Conservation (phyloP, 768 basidiomycete species). For the Leccinum olivaceopallidum region DNA sequence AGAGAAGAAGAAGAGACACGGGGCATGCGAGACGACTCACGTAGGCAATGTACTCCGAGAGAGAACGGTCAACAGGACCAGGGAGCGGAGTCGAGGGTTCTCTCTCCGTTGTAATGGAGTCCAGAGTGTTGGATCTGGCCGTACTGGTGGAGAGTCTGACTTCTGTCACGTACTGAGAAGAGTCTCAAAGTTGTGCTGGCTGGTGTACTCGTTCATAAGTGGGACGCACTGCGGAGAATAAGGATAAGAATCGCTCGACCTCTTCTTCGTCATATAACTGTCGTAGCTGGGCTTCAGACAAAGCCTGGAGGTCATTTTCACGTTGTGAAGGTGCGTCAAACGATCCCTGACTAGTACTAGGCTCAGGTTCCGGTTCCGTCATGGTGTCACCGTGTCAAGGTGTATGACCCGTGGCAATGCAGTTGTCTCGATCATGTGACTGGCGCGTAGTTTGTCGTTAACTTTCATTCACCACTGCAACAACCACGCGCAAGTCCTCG, state of each 20-base stretch:
- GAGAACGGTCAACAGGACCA: constrained; percentile 18
- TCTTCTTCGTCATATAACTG: constrained; percentile 65
- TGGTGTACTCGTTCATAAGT: neutral
- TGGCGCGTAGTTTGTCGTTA: constrained; percentile 26
- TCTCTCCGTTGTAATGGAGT: neutral
- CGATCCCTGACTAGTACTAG: neutral
- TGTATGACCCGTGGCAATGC: constrained; percentile 1
- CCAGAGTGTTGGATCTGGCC: constrained; percentile 15
- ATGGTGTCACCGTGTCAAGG: constrained; percentile 4
- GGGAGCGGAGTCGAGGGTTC: constrained; percentile 3
- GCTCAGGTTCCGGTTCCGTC: constrained; percentile 11
- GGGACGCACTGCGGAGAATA: constrained; percentile 61
- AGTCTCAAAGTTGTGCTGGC: neutral
- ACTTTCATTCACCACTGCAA: neutral
- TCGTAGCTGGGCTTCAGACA: constrained; percentile 55
- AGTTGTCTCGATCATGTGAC: constrained; percentile 27
- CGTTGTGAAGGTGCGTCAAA: neutral
- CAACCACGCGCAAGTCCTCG: constrained; percentile 2
- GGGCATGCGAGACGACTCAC: constrained; percentile 19
- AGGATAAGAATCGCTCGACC: constrained; percentile 54
- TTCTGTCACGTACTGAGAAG: constrained; percentile 58
- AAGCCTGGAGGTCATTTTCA: constrained; percentile 23
- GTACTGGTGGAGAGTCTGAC: constrained; percentile 39
- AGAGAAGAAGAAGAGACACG: constrained; percentile 11
- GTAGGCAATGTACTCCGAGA: constrained; percentile 28